These are phyloP conservation scores for Galerina marginata DNA, from an alignment of 768 basidiomycete genomes.

Conservation along the genomic window DNA sequence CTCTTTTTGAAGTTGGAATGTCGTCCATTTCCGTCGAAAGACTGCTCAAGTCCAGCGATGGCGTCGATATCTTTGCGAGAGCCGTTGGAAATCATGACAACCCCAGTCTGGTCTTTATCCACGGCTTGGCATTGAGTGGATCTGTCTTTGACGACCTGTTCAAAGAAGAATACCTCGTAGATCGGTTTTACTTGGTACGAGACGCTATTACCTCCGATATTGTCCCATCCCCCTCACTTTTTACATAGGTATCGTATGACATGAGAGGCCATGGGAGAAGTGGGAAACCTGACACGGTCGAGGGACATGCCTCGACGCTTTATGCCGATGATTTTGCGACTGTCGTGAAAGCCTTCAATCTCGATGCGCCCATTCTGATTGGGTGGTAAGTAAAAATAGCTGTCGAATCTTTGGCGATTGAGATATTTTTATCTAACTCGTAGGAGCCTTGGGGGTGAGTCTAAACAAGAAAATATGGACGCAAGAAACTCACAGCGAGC, in stretches of 20 bases:
- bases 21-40: slow-evolving; percentile 5
- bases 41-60: slow-evolving; percentile 33
- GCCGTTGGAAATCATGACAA: slow-evolving; percentile 42
- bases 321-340: slow-evolving; percentile 40
- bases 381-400: slow-evolving; percentile 33
- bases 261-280: slow-evolving; percentile 40
- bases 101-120: slow-evolving; percentile 46
- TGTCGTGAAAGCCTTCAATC: slow-evolving; percentile 33
- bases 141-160: slow-evolving; percentile 44
- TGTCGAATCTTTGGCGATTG: background rate
- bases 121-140: slow-evolving; percentile 43
- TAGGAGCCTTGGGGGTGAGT: slow-evolving; percentile 37
- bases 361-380: slow-evolving; percentile 33
- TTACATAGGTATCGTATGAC: slow-evolving; percentile 38
- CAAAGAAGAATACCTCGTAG: slow-evolving; percentile 29
- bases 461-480: background rate
- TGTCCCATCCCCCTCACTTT: background rate
- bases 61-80: slow-evolving; percentile 44
- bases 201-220: background rate
- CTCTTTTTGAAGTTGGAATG: slow-evolving; percentile 3
- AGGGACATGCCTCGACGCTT: slow-evolving; percentile 31
- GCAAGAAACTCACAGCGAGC: slow-evolving; percentile 1
- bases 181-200: slow-evolving; percentile 32
- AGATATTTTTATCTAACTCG: background rate
- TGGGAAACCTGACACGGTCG: slow-evolving; percentile 33